phyloP scores from a whole-genome alignment of 208 protist genomes.

The Crithidia fasciculata region DNA sequence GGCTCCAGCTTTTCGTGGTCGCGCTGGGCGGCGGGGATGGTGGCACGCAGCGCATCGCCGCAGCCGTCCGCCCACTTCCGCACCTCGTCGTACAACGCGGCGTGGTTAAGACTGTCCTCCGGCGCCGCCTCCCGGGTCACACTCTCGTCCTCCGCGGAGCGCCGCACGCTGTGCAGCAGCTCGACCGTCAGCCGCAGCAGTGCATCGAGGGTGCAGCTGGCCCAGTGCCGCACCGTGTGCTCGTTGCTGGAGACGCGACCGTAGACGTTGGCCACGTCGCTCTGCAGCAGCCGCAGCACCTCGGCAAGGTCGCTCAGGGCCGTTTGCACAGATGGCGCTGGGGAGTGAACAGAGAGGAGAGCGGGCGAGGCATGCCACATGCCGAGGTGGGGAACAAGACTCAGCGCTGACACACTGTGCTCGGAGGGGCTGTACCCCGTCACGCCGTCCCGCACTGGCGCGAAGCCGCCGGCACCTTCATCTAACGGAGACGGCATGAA shows the following conservation, averaged over 20 bases:
- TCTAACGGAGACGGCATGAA: conserved; percentile 31
- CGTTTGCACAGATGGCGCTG: background rate
- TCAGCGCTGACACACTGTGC: conserved; percentile 27
- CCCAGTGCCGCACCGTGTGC: conserved; percentile 27
- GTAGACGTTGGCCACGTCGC: conserved; percentile 45
- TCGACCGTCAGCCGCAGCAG: conserved; percentile 26
- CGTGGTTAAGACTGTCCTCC: background rate
- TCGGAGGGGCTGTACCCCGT: conserved; percentile 23
- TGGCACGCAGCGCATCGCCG: conserved; percentile 14
- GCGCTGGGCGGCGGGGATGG: conserved; percentile 10
- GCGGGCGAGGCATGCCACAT: conserved; percentile 27
- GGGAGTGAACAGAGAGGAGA: conserved; percentile 14
- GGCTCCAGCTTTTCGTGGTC: conserved; percentile 32
- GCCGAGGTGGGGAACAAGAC: conserved; percentile 22
- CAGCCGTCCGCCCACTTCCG: background rate
- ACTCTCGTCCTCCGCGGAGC: background rate
- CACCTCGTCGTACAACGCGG: conserved; percentile 16
- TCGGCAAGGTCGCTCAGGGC: conserved; percentile 41
- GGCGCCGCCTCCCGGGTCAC: background rate
- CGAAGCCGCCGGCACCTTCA: conserved; percentile 10
- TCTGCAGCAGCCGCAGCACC: conserved; percentile 35
- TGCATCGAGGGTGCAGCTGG: conserved; percentile 24
- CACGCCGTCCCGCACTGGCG: conserved; percentile 14
- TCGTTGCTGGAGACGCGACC: conserved; percentile 24
- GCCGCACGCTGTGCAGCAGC: conserved; percentile 16